phyloP scores from a whole-genome alignment of 768 basidiomycete genomes.

The Coprinopsis strossmayeri region DNA sequence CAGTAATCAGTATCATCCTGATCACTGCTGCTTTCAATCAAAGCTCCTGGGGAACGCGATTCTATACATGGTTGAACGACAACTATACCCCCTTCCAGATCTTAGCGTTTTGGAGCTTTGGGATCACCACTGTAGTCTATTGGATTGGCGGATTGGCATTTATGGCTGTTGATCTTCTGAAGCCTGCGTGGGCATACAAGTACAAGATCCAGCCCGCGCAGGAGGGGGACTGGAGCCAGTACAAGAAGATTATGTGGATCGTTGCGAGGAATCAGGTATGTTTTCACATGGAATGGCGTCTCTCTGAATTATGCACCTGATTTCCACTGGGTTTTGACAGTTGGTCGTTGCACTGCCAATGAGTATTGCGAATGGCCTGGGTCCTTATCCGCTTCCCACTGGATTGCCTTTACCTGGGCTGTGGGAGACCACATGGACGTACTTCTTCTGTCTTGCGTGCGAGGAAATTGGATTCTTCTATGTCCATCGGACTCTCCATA shows the following conservation, averaged over 20 bases:
- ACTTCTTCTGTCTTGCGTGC: slow-evolving; percentile 1
- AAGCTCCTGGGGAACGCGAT: background rate
- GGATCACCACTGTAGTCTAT: background rate
- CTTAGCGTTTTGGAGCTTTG: background rate
- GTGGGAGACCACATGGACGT: background rate
- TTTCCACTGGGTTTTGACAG: background rate
- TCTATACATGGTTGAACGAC: background rate
- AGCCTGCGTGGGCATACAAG: background rate
- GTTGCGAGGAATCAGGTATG: background rate
- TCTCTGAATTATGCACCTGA: background rate
- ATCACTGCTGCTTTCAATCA: background rate
- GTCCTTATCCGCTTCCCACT: background rate
- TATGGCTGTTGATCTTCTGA: background rate
- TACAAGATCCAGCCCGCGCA: slow-evolving; percentile 3
- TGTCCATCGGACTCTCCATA: slow-evolving; percentile 1
- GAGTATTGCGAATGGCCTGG: background rate
- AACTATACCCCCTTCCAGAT: slow-evolving; percentile 2
- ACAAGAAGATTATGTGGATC: slow-evolving; percentile 3
- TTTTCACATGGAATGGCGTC: background rate
- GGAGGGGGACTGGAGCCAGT: background rate
- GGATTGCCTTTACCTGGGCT: background rate
- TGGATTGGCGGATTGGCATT: background rate
- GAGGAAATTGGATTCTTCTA: slow-evolving; percentile 3
- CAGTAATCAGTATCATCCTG: background rate
- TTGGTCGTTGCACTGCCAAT: background rate